Evolutionary conservation across 2,329 filamentous ascomycete genomes (phyloP).

Genomic region (Beauveria sp.): DNA sequence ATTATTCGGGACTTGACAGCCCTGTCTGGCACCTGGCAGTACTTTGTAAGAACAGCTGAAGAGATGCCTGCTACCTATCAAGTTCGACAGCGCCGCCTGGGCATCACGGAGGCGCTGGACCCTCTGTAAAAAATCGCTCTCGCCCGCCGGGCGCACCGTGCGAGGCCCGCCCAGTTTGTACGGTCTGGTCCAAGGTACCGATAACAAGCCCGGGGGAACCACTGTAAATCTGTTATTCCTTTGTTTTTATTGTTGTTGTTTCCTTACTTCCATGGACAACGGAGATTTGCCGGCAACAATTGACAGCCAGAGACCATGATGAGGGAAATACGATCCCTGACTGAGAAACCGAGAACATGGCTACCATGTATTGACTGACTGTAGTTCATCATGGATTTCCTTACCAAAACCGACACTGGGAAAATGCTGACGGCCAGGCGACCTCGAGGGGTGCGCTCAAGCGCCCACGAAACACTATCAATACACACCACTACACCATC

Average conservation of each 20-base stretch:
- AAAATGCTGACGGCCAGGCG: background rate
- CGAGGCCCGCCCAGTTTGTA: conserved; percentile 4
- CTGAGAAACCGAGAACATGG: background rate
- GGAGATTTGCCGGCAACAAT: background rate
- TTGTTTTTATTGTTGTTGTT: background rate
- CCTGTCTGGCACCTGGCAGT: background rate
- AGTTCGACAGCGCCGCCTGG: background rate
- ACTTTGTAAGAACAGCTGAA: no score
- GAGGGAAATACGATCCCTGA: background rate
- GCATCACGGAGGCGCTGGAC: background rate
- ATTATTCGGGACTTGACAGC: background rate
- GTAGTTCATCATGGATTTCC: background rate
- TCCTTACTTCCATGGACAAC: background rate
- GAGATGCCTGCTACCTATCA: no score
- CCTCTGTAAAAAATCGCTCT: conserved; percentile 6
- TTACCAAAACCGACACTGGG: background rate
- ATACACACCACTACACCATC: background rate
- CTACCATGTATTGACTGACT: background rate
- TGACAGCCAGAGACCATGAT: background rate
- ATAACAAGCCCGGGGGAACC: background rate
- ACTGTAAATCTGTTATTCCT: background rate
- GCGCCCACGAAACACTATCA: background rate
- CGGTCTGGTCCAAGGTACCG: background rate
- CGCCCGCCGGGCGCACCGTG: conserved; percentile 3
- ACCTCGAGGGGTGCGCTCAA: background rate